Evolutionary conservation across 148 eudicot genomes (phyloP), one percentile per base, ranked within the genome.

Genomic region (Amaranthus palmeri): DNA sequence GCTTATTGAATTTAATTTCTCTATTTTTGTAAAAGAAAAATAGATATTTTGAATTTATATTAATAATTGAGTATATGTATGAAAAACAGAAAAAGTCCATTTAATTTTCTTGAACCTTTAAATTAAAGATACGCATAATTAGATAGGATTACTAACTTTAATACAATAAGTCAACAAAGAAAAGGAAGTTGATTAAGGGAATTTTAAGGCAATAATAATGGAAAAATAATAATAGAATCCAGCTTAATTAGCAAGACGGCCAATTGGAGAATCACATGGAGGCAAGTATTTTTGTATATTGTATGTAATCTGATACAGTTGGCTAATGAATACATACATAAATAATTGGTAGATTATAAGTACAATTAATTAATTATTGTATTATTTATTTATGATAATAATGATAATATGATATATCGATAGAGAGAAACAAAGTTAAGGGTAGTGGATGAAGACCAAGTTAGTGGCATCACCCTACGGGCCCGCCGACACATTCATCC

Each of bases 191-290:
- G 0, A 61, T 4, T 36, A 18, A 59, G 48, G 36, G 36, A 25
- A 25, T 25, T 25, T 25, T 25, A 54, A n/a, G 14, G 6, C 61
- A 47, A 66, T 51, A 77, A 61, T 66, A 7, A 5, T 36, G 36
- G 54, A 60, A 7, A 25, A 72, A 68, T 40, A 61, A 60, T 45
- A 61, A 11, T 13, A 41, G 0, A 42, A 1, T 44, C 60, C 72
- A 73, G 55, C 69, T 61, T 68, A 69, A 54, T 73, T 61, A 65
- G 66, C 61, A 81, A 77, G 83, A 78, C 82, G 76, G 78, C 69
- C 81, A 83, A 82, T 71, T 61, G 78, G 74, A 80, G 79, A 76
- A 72, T 83, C 90, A 90, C 89, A 88, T 88, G 87, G 88, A 72
- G 10, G 45, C 78, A 77, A 58, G 74, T 80, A 78, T 25, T 25